Percentiles rank a stretch among this genome's conserved stretches.
These are phyloP conservation scores for Tagetes patula DNA, from an alignment of 129 eudicot genomes.

Conservation along the genomic window DNA sequence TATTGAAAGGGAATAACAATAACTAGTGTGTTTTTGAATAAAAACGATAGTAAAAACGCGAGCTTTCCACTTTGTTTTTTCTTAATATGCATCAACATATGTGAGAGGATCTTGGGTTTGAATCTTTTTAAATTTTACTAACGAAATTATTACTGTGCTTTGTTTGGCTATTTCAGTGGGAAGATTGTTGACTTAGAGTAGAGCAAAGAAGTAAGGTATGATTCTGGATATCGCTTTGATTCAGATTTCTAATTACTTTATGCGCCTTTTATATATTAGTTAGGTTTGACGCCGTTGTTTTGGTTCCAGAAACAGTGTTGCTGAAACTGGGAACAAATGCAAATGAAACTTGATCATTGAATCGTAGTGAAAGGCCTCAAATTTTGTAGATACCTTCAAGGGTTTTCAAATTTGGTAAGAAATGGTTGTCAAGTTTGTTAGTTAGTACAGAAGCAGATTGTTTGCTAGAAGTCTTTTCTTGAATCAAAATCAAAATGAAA, in stretches of 20 bases:
- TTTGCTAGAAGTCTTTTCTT: constrained; percentile 20
- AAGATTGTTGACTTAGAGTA: constrained; percentile 31
- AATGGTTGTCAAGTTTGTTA: constrained; percentile 27
- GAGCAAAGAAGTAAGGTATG: constrained; percentile 22
- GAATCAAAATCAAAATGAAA: constrained; percentile 24
- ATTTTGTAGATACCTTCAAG: constrained; percentile 33
- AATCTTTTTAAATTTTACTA: neutral
- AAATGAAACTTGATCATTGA: constrained; percentile 27
- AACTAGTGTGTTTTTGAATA: neutral
- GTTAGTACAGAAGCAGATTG: constrained; percentile 13
- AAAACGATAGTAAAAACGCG: neutral
- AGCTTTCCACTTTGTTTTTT: neutral
- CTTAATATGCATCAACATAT: neutral
- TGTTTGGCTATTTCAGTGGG: constrained; percentile 40
- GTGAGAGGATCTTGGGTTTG: neutral
- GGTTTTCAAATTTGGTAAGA: constrained; percentile 31
- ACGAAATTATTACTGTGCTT: neutral
- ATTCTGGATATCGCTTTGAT: constrained; percentile 11
- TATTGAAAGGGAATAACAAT: neutral
- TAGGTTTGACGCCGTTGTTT: neutral
- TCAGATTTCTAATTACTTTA: neutral
- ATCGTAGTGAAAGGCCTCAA: constrained; percentile 17
- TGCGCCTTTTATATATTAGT: neutral
- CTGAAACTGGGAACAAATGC: constrained; percentile 18
- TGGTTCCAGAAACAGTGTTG: constrained; percentile 22